phyloP scores from a whole-genome alignment of 208 protist genomes.

The Entamoeba histolytica region DNA sequence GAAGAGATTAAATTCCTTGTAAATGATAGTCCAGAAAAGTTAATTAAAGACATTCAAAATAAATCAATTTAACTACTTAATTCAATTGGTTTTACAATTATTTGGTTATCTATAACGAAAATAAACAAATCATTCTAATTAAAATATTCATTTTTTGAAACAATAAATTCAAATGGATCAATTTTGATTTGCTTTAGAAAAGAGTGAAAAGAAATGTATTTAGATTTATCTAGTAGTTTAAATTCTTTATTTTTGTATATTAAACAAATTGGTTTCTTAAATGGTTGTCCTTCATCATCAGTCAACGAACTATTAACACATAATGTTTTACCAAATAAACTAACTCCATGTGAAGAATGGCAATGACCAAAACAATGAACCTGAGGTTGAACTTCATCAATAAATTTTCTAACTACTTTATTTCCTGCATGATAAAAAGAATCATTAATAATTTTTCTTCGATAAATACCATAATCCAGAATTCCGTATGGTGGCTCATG shows the following conservation, averaged over 20 bases:
- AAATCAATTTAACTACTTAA: background rate
- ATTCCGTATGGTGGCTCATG: background rate
- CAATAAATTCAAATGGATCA: background rate
- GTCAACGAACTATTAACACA: background rate
- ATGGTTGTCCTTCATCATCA: background rate
- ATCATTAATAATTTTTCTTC: background rate
- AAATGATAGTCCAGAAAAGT: background rate
- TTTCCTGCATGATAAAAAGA: background rate
- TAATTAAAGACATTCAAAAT: background rate
- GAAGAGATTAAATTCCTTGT: background rate
- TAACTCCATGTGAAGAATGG: background rate
- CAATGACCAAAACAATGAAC: background rate
- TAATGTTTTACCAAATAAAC: background rate
- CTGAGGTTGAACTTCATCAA: background rate
- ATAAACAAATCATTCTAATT: too few species aligned
- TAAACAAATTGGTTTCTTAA: background rate
- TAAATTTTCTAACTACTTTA: background rate
- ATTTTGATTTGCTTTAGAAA: background rate
- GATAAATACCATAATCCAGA: background rate
- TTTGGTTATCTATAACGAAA: too few species aligned
- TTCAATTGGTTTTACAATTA: too few species aligned
- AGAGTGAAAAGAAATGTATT: background rate
- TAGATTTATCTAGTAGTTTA: background rate
- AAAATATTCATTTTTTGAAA: background rate
- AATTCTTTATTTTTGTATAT: background rate